Percentiles rank a stretch among this genome's conserved stretches.
These are phyloP conservation scores for Annulohypoxylon truncatum DNA, from an alignment of 2,329 filamentous ascomycete genomes.

Conservation along the genomic window DNA sequence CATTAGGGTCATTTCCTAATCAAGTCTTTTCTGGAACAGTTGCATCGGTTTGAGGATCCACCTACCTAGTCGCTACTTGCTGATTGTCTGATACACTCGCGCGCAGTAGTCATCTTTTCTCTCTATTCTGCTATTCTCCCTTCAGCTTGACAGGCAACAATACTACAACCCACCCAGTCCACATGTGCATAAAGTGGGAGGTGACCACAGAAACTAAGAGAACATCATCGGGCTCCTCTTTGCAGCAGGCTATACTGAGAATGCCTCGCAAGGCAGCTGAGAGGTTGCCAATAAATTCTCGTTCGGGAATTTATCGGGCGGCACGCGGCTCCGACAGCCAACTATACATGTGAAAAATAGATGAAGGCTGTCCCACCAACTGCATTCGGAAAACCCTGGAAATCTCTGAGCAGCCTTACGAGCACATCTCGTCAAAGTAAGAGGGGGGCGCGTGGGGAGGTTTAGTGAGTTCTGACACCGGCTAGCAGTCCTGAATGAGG, in stretches of 20 bases:
- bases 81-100: conserved; percentile 6
- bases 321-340: conserved; percentile 10
- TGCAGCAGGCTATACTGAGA: background rate
- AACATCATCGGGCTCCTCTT: background rate
- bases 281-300: conserved; percentile 6
- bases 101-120: background rate
- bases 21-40: conserved; percentile 32
- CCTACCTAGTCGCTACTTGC: conserved; percentile 7
- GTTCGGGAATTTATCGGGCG: conserved; percentile 3
- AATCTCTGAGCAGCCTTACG: conserved; percentile 28
- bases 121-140: background rate
- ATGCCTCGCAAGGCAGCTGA: conserved; percentile 17
- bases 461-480: conserved; percentile 17
- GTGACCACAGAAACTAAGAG: conserved; percentile 14
- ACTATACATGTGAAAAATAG: conserved; percentile 14
- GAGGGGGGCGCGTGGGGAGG: conserved; percentile 12
- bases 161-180: conserved; percentile 7
- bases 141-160: background rate
- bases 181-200: conserved; percentile 12
- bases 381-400: conserved; percentile 15
- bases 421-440: conserved; percentile 11
- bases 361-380: conserved; percentile 26
- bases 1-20: conserved; percentile 28
- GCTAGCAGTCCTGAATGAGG: conserved; percentile 24
- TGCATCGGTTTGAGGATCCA: conserved; percentile 30